Base-by-base conservation (phyloP, 345 rosid species). In the Brassica incana region DNA sequence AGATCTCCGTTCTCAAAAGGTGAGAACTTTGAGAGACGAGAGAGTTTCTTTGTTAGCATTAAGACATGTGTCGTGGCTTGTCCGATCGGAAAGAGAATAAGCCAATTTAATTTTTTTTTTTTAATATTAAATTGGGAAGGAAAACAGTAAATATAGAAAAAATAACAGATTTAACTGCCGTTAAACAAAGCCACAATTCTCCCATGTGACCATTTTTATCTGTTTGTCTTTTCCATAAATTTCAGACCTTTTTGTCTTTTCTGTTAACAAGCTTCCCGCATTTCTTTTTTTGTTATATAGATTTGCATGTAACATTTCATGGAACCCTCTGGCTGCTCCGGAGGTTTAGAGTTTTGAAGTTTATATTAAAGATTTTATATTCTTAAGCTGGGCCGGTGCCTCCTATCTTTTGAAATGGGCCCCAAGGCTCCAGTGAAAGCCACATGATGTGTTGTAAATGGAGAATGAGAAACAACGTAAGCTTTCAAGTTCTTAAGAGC, bases 1-100 rank as follows among this genome's bases (percentile, higher is more conserved):
- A 70, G n/a, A 36, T n/a, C 73, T n/a, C 73, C 23, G 75, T 74
- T 74, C 83, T 75, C 80, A 65, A 80, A 80, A 75, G 73, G 62
- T 63, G 72, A 75, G 56, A 70, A 65, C 18, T 54, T 72, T 54
- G 62, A 23, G 72, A 56, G 15, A 54, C 16, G 54, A 52, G 62
- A 64, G 32, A 10, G n/a, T 29, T 56, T 33, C 69, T 38, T 56
- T 69, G 78, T 18, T 61, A 40, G 81, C 38, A 73, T 77, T 82
- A 40, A 77, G 84, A 82, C 84, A 77, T 29, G 40, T 50, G 68
- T 77, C 67, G 72, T 82, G 82, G 80, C 62, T 60, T 78, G 84
- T 78, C 78, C 63, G 82, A 82, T 77, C 78, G 63, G 25, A 10
- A 25, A 25, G 30, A 60, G 5, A 35, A 67, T 40, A 75, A 50